Evolutionary conservation across 495 filamentous ascomycete species (phyloP), one percentile per base, ranked within the genome.

Genomic region (Penicillium macrosclerotiorum): DNA sequence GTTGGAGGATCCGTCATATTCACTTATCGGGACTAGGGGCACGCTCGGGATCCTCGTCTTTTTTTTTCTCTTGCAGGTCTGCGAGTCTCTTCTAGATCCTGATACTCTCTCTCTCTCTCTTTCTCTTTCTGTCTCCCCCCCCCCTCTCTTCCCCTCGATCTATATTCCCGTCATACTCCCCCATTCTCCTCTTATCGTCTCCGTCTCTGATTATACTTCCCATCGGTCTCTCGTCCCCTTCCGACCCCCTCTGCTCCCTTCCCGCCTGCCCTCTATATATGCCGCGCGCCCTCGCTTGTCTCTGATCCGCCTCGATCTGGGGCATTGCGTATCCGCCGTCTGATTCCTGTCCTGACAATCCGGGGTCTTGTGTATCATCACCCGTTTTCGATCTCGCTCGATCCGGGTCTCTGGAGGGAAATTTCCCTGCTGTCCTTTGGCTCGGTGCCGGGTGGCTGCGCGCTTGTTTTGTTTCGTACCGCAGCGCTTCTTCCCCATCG

Each of bases 1-100:
- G n/a, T n/a, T n/a, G 59, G 58, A 63, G 65, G 65, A 72, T 70
- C 68, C 69, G 69, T 72, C 69, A 72, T 72, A 72, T 71, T 68
- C 67, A 71, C 69, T 56, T 59, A 69, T 72, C 57, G 67, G 69
- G 69, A 71, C 65, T 72, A 72, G 69, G 68, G 65, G 63, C 69
- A 52, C 55, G 54, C 57, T 63, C 57, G 68, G 65, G 61, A 68
- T 67, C 62, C 58, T 66, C 51, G 61, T 59, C 59, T 57, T 63
- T 57, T 60, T 63, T 62, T 62, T 49, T 48, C 47, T 49, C 39
- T 41, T 33, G 48, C 53, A 19, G 19, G 33, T 20, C 43, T 60
- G n/a, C n/a, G n/a, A n/a, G n/a, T n/a, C n/a, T n/a, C n/a, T n/a
- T n/a, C n/a, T n/a, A n/a, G n/a, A n/a, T n/a, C n/a, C n/a, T n/a